Evolutionary conservation across 192 early-diverging fungal genomes (phyloP), one percentile per base, ranked within the genome.

Genomic region (Backusella macrospora): DNA sequence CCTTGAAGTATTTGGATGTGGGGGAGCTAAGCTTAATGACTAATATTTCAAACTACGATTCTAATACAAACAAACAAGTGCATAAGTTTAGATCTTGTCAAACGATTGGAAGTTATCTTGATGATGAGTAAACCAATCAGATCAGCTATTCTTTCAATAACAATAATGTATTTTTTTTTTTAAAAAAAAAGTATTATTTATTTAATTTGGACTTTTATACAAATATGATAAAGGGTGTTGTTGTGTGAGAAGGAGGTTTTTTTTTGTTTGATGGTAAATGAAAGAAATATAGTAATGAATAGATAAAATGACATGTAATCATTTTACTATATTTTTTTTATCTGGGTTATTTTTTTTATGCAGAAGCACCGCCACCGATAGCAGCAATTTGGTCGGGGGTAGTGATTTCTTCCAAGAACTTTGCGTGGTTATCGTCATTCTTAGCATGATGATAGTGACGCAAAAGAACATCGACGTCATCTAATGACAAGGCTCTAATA

Each of bases 381-480:
- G 23, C 67, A 9, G 80, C 73, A 78, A 88, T 85, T 77, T 86
- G 81, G 65, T 86, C 85, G 6, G 85, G 87, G 6, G 79, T 83
- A 52, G 86, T 85, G 48, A 86, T 83, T 38, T 71, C 68, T 42
- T 83, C 76, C 39, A 88, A 76, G 13, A 84, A 80, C 55, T 76
- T 76, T 38, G 75, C 73, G 65, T 89, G 88, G 65, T 76, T 71
- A 45, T 89, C 90, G 23, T 80, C 86, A 14, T 59, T 77, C 87
- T 87, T 90, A 81, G 89, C 88, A 21, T 87, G 81, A 68, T 96
- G 93, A 81, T 88, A 95, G 42, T 86, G 77, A 62, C 93, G 86
- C 65, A 96, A 77, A 4, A 96, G 74, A 47, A 84, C 87, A 84
- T 99, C 97, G 18, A 99, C 97, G 78, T 96, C 95, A 68, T 98